Evolutionary conservation across 192 early-diverging fungal genomes (phyloP), one percentile per base, ranked within the genome.

Genomic region (Umbelopsis isabellina): DNA sequence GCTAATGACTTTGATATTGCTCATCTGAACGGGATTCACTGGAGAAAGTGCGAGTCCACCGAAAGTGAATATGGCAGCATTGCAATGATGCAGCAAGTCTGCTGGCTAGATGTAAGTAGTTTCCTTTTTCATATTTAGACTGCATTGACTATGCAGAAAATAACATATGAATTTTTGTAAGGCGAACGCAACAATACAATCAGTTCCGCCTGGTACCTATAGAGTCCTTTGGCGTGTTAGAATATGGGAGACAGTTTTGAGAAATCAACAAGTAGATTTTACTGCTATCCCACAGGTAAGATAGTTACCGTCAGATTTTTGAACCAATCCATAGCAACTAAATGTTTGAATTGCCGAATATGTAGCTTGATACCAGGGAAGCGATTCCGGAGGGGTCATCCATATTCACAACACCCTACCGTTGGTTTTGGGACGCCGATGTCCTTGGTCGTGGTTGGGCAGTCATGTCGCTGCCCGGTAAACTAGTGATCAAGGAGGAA

Each of bases 41-140:
- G 55, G 55, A 25, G 55, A 22, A 61, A 61, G 13, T 61, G 55
- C 4, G 55, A 61, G 25, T 61, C 55, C 55, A 27, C 23, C 1
- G 55, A 61, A n/a, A 61, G 55, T 16, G 55, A 61, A 61, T 61
- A 61, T 35, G 55, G 55, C 27, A 61, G 55, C 30, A 61, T 61
- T 35, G 55, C 55, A 11, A 61, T 61, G 55, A 61, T 61, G 55
- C 55, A 61, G 37, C 55, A 61, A 61, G 55, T 61, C 16, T 61
- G 27, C 27, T 61, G 55, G 55, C 18, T 61, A 25, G 55, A 61
- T 35, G 55, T 61, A 35, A 49, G 48, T 49, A 6, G n/a, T 35
- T 18, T 30, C 2, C 16, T 13, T 0, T 3, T 1, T n/a, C 27
- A 33, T 27, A 35, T 15, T 61, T 1, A 35, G 55, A n/a, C 10